Conservation (phyloP, 257 asterid genomes). For the Euphrasia confusa region DNA sequence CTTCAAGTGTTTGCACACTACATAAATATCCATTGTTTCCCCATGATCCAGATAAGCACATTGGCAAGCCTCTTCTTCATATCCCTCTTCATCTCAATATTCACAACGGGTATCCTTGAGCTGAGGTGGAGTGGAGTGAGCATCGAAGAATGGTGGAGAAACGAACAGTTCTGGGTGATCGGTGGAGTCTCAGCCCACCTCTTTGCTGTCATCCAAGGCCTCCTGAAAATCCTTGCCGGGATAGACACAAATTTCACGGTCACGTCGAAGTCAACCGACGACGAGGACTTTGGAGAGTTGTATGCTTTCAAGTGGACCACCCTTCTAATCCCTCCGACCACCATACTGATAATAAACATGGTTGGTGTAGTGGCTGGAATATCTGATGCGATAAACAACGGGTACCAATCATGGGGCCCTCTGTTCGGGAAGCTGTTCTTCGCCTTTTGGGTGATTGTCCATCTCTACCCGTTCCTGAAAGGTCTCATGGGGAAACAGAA, state of each 20-base stretch:
- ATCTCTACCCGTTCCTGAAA: constrained; percentile 73
- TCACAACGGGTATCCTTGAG: constrained; percentile 67
- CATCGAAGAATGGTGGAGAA: constrained; percentile 90
- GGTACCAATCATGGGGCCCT: constrained; percentile 78
- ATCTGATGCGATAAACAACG: constrained; percentile 73
- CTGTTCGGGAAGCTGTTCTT: constrained; percentile 72
- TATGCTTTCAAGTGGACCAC: constrained; percentile 80
- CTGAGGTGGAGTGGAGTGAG: constrained; percentile 80
- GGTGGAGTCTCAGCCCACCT: constrained; percentile 80
- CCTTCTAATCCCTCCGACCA: constrained; percentile 76
- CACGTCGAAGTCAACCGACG: constrained; percentile 63
- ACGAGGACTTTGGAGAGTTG: constrained; percentile 62
- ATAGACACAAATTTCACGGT: constrained; percentile 72
- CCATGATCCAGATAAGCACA: constrained; percentile 56
- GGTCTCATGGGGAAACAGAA: constrained; percentile 83
- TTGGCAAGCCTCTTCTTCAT: constrained; percentile 73
- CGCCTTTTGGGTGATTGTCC: constrained; percentile 74
- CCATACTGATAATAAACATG: constrained; percentile 59
- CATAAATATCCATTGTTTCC: constrained; percentile 6
- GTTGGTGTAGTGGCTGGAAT: constrained; percentile 84
- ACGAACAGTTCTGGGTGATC: constrained; percentile 78
- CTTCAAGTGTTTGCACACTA: background rate
- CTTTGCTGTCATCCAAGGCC: constrained; percentile 70
- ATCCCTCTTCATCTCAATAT: constrained; percentile 65
- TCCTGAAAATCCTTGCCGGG: constrained; percentile 64